Base-by-base conservation (phyloP, 192 early-diverging fungal genomes). In the Coemansia sp. region DNA sequence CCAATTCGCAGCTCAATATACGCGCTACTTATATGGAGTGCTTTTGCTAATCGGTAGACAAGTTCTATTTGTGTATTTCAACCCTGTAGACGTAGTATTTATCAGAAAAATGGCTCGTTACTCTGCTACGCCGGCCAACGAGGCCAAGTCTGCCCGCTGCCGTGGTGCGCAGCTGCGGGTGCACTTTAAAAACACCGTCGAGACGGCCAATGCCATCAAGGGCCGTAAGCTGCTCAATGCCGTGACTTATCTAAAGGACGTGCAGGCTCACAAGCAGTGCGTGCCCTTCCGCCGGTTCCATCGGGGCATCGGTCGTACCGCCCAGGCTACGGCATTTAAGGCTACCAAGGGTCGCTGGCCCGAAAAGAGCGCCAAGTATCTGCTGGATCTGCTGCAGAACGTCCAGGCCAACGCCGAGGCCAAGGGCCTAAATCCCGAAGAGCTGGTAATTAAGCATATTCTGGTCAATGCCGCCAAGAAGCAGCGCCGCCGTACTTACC, bases 111-210 rank as follows among this genome's bases (percentile, higher is more conserved):
- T 90, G 88, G 86, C 86, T 68, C 86, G 89, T 79, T 91, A 91
- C 87, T 81, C 87, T 80, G 87, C 86, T 73, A 85, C 86, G 76
- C 86, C 87, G 53, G 86, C 82, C 79, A 89, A 88, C 84, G 78
- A 81, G 77, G 71, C 82, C 62, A 91, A 91, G 85, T 82, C 87
- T 80, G 90, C 90, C 70, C 87, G 91, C 85, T 84, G 92, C 71
- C 87, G 89, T 56, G 93, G 91, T 65, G 86, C 86, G 47, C 93
- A 95, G 89, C 87, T 97, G 66, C 91, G 91, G 78, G 90, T 88
- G 79, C 83, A 84, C 80, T 96, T 94, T 88, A 96, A 98, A 88
- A 98, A 98, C 88, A 96, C 96, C 44, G 93, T 91, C 65, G 96
- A 98, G 82, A 84, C 91, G 56, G 94, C 94, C 71, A 85, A 82